These are phyloP conservation scores for Zygoascus tannicola DNA, from an alignment of 805 yeast genomes.

Conservation along the genomic window DNA sequence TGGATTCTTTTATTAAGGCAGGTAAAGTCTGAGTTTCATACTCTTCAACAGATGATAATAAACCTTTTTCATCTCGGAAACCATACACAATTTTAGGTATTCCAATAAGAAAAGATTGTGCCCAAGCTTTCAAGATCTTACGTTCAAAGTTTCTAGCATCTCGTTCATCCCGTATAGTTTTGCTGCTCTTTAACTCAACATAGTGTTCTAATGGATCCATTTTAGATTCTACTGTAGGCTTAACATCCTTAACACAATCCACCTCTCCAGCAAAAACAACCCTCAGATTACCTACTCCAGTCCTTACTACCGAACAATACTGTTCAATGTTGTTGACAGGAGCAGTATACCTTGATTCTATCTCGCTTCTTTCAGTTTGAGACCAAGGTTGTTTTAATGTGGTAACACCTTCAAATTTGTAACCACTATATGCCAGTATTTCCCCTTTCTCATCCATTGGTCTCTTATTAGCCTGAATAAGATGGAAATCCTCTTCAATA, in stretches of 20 bases:
- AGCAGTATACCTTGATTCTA: conserved; percentile 56
- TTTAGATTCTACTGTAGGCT: conserved; percentile 34
- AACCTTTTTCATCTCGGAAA: conserved; percentile 64
- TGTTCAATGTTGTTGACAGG: conserved; percentile 66
- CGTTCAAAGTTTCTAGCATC: conserved; percentile 62
- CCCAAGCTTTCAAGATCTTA: conserved; percentile 78
- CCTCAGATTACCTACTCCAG: conserved; percentile 70
- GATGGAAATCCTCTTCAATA: conserved; percentile 31
- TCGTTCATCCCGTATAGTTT: conserved; percentile 43
- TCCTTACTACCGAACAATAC: conserved; percentile 67
- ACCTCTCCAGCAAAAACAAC: conserved; percentile 81
- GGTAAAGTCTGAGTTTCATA: conserved; percentile 76
- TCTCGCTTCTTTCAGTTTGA: conserved; percentile 49
- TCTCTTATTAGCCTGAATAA: conserved; percentile 15
- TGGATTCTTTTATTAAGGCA: conserved; percentile 17
- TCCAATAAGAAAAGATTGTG: conserved; percentile 85
- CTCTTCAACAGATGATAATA: conserved; percentile 63
- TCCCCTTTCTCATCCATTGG: conserved; percentile 18
- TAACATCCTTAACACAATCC: conserved; percentile 80
- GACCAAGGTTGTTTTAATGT: conserved; percentile 74
- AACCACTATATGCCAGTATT: conserved; percentile 37
- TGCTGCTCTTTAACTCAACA: conserved; percentile 72
- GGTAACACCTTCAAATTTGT: conserved; percentile 74
- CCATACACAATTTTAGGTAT: conserved; percentile 77
- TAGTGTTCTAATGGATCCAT: conserved; percentile 52